Evolutionary conservation across 1,284 basidiomycete genomes (phyloP), one percentile per base, ranked within the genome.

Genomic region (Apiotrichum domesticum): DNA sequence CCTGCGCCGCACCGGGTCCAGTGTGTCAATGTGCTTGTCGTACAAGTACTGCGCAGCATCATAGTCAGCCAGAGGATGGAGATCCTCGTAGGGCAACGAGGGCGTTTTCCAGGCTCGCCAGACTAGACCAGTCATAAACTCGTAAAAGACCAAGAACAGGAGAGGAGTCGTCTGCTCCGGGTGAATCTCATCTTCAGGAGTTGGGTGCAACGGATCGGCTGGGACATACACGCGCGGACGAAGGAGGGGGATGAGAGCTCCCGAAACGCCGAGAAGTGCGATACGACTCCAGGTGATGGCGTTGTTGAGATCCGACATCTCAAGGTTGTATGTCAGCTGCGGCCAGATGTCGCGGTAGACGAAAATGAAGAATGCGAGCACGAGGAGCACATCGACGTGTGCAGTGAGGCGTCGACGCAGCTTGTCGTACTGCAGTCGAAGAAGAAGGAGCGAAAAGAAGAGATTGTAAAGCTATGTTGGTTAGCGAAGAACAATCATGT

Each of bases 101-200:
- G 72, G 58, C 3, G 59, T 53, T 33, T 67, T 66, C 72, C 74
- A 77, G 15, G 77, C 77, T 46, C 63, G 68, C 66, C 77, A 77
- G 46, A 86, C 77, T 46, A 84, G 69, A 0, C 76, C 73, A 56
- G 85, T 80, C 66, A 87, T 73, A 76, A 83, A 88, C 34, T 79
- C 76, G 71, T 81, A 88, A 42, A 82, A 78, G 13, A 80, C 46
- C 60, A 84, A 75, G 3, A 81, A 84, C 14, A 85, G 63, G 48
- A 82, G 74, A 0, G 85, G 83, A 0, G 84, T 81, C 0, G 83
- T 85, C 67, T 87, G 86, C 65, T 87, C 85, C 3, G 84, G 83
- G 70, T 83, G 85, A 34, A 75, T 60, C 29, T 70, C 54, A 6
- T 80, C 79, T 29, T 75, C 66, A 4, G 75, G 66, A 2, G 71